A percentile compares a stretch with the other conserved stretches of the same genome.
Conservation (phyloP, 225 moss, liverwort and hornwort genomes). For the Asterella californica region DNA sequence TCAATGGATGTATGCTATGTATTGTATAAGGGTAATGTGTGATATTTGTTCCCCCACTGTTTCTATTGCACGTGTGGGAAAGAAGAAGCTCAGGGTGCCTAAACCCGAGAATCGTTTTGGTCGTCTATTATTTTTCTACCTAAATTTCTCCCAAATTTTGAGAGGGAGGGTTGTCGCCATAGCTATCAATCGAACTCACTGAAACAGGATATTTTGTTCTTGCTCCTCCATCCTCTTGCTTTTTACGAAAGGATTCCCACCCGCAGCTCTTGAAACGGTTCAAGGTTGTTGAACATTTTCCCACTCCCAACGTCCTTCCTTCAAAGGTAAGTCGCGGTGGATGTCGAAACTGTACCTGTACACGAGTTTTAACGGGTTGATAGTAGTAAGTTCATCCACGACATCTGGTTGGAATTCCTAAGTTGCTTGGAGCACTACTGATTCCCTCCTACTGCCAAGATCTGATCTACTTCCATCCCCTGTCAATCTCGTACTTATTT, state of each 20-base stretch:
- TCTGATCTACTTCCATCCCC: not conserved
- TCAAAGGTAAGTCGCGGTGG: not conserved
- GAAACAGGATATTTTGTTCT: not conserved
- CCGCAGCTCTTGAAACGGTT: not conserved
- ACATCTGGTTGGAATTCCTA: not conserved
- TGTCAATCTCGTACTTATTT: not conserved
- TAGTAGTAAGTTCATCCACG: not conserved
- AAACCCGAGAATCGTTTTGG: constrained; percentile 1
- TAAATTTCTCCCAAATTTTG: not conserved
- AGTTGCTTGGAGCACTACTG: not conserved
- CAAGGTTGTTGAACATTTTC: not conserved
- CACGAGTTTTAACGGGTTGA: too few relatives aligned
- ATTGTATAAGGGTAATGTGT: constrained; percentile 10
- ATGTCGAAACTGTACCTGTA: constrained; percentile 15
- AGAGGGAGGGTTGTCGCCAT: not conserved
- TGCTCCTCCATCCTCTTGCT: not conserved
- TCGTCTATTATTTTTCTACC: not conserved
- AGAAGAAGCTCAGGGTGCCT: not conserved
- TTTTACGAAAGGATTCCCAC: not conserved
- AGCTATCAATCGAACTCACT: not conserved
- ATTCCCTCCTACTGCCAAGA: not conserved
- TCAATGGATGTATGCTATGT: constrained; percentile 7
- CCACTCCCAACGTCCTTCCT: constrained; percentile 4
- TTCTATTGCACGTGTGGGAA: constrained; percentile 2
- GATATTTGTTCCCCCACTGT: not conserved